Evolutionary conservation across 2,329 filamentous ascomycete species (phyloP), one percentile per base, ranked within the genome.

Genomic region (Davidsoniella virescens): DNA sequence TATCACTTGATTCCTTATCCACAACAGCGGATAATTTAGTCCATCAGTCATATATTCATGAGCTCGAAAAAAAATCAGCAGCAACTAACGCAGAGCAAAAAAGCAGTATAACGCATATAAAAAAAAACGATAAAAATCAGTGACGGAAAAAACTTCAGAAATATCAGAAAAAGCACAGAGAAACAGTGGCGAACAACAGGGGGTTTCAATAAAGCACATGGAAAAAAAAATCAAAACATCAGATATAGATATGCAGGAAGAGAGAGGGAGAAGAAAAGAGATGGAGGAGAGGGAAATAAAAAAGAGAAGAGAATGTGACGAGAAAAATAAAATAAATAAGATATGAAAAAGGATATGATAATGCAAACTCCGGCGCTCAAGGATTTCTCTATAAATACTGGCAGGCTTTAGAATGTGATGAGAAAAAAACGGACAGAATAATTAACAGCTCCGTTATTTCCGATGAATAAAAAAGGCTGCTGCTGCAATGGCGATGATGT

Each of bases 41-140:
- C 41, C 45, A 45, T 49, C 16, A 52, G 51, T 52, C 51, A 44
- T 52, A 49, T 52, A 52, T 52, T 52, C 51, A 52, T 52, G 25
- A 51, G 23, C n/a, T 25, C 18, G 40, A 20, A 49, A 9, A 47
- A 38, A 38, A 20, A 39, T 29, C n/a, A 38, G 25, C 12, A 42
- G 38, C 10, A 44, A 44, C 12, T 36, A 18, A 38, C 39, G 26
- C 29, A 39, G 26, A 50, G 42, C 36, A 50, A 33, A 14, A 43
- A 43, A 17, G 43, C n/a, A 36, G 29, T 10, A 44, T 5, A 25
- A 26, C 8, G 7, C 17, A 42, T 16, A 36, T 25, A 12, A 41
- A 39, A 9, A 38, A 23, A 38, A 41, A 26, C 14, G 38, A 46
- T 25, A 29, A 46, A 33, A 40, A 46, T 40, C 12, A 38, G 39